Evolutionary conservation across 2,329 filamentous ascomycete genomes (phyloP), one percentile per base, ranked within the genome.

Genomic region (Sordariomycetes sp.): DNA sequence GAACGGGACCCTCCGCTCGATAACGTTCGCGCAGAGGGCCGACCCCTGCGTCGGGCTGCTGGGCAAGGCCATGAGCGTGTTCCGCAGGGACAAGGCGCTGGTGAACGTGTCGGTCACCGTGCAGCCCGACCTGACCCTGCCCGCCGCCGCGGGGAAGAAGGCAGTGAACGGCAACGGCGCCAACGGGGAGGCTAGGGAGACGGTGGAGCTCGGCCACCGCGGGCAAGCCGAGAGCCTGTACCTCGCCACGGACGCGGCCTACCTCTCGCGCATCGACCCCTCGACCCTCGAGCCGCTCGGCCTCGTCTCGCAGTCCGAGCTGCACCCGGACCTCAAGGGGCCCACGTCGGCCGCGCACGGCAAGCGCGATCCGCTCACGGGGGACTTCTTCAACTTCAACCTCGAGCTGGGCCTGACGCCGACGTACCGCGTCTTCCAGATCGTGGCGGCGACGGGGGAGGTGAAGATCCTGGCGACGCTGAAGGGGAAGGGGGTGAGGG

Each of bases 311-410:
- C 89, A 93, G 65, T 65, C 66, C 1, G 67, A 65, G 2, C 75
- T 95, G 16, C 86, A 95, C 67, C 85, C 87, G 0, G 76, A 81
- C 0, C 76, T 95, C 14, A 81, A 75, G 14, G 90, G 90, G 0
- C 80, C 79, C 0, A 67, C 89, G 16, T 86, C 86, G 1, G 86
- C 81, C 46, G 82, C 90, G 0, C 90, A 95, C 67, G 82, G 86
- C 0, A 83, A 86, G 58, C 79, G 81, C 0, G 89, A 94, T 67
- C 87, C 86, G 0, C 69, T 72, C 0, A 91, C 85, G 0, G 89
- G 90, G 7, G 89, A 94, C 62, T 67, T 89, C 7, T 93, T 82
- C 77, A 95, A 94, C 71, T 93, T 82, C 72, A 95, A 95, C 65
- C 79, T 92, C n/a, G 77, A 83, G 0, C 68, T 89, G 20, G 85